Conservation (phyloP, 345 rosid genomes). For the Ceriops decandra region DNA sequence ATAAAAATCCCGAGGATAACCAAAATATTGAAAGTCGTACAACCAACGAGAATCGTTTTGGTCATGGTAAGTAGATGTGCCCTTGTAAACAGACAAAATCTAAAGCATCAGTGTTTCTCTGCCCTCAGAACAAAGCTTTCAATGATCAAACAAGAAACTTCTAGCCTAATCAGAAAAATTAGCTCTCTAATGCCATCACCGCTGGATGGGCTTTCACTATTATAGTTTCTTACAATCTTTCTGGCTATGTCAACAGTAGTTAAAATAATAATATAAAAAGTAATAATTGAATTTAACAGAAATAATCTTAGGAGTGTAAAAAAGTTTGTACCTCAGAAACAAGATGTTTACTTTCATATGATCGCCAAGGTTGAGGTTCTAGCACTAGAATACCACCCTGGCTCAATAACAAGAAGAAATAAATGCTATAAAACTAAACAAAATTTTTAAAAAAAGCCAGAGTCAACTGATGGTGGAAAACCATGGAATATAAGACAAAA, state of each 20-base stretch:
- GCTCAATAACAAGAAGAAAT: conserved; percentile 14
- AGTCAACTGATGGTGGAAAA: not conserved
- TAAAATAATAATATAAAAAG: not conserved
- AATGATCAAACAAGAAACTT: too few species aligned
- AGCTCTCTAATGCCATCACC: not conserved
- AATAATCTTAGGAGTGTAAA: not conserved
- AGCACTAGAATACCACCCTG: conserved; percentile 87
- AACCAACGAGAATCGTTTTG: too few species aligned
- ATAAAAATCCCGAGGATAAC: not conserved
- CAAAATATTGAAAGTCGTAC: not conserved
- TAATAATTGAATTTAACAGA: too few species aligned
- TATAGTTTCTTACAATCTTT: not conserved
- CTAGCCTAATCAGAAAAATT: too few species aligned
- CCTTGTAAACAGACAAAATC: not conserved
- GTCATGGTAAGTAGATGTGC: not conserved
- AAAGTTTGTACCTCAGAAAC: conserved; percentile 61
- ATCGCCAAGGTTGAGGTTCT: conserved; percentile 98
- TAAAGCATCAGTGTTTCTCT: not conserved
- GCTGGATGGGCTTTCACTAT: not conserved
- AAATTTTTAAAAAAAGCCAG: not conserved
- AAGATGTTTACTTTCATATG: conserved; percentile 72
- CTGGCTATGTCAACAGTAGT: not conserved
- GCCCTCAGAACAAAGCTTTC: too few species aligned
- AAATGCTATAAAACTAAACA: not conserved
- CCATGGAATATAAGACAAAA: not conserved